phyloP scores from a whole-genome alignment of 176 grass and related monocot genomes.

The Aechmea fasciata region DNA sequence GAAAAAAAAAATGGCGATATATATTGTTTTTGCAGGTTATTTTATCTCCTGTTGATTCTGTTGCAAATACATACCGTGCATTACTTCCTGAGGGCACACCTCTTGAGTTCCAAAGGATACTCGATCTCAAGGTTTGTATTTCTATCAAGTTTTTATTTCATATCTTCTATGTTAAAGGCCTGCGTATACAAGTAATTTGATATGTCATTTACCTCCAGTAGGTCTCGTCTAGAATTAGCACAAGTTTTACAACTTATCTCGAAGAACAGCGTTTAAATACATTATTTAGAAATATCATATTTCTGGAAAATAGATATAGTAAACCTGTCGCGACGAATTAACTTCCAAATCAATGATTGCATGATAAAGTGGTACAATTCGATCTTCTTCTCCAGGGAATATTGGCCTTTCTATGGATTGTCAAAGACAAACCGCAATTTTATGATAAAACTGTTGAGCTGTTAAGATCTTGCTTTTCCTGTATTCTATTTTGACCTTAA shows the following conservation, averaged over 20 bases:
- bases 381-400: too few relatives aligned
- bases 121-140: slow-evolving; percentile 77
- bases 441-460: too few relatives aligned
- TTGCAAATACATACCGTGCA: slow-evolving; percentile 82
- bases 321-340: too few relatives aligned
- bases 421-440: too few relatives aligned
- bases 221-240: neutral
- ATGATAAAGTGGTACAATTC: too few relatives aligned
- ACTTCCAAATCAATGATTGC: too few relatives aligned
- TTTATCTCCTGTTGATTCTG: slow-evolving; percentile 94
- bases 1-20: neutral
- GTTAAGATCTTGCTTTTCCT: neutral
- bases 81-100: slow-evolving; percentile 86
- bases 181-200: neutral
- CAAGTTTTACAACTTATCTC: neutral
- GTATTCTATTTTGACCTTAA: neutral
- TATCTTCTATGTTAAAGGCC: neutral
- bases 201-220: neutral
- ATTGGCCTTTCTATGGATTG: too few relatives aligned
- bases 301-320: too few relatives aligned
- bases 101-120: slow-evolving; percentile 88
- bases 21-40: slow-evolving; percentile 55
- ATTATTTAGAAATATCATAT: too few relatives aligned
- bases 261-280: too few relatives aligned
- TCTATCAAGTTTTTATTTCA: neutral